Evolutionary conservation across 2,329 filamentous ascomycete genomes (phyloP).

Genomic region (Hymenoscyphus occultus): DNA sequence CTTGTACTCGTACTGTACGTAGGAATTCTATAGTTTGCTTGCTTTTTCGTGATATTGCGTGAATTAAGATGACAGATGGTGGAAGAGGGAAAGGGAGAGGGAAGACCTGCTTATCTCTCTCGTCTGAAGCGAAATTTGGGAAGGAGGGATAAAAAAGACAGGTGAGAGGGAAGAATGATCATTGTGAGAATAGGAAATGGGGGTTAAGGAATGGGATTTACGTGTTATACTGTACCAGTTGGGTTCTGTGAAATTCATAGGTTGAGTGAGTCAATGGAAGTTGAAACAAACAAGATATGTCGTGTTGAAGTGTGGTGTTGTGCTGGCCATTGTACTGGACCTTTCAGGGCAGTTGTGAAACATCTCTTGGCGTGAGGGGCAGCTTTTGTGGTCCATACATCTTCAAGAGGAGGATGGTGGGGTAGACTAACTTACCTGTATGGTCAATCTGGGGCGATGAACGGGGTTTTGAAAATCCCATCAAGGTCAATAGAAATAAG

Average conservation of each 20-base stretch:
- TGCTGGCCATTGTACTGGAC: background rate
- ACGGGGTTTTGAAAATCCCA: background rate
- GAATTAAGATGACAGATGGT: background rate
- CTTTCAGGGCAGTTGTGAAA: background rate
- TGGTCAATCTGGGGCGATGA: background rate
- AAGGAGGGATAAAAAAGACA: background rate
- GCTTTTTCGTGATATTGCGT: background rate
- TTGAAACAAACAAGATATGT: conserved; percentile 2
- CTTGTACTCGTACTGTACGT: background rate
- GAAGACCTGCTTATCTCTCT: background rate
- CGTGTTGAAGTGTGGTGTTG: background rate
- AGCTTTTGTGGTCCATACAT: background rate
- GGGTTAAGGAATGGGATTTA: background rate
- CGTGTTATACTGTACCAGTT: background rate
- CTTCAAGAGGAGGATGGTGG: background rate
- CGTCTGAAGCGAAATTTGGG: background rate
- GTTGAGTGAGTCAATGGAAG: background rate
- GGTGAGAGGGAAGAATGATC: background rate
- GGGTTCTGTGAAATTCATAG: background rate
- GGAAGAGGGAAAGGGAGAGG: background rate
- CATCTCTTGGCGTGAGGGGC: conserved; percentile 1
- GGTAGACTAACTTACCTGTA: background rate
- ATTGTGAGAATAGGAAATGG: background rate
- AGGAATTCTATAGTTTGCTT: background rate
- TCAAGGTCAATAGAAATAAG: background rate